Percentiles rank a stretch among this genome's conserved stretches.
These are phyloP conservation scores for Diplocarpon rosae DNA, from an alignment of 2,329 filamentous ascomycete species.

Conservation along the genomic window DNA sequence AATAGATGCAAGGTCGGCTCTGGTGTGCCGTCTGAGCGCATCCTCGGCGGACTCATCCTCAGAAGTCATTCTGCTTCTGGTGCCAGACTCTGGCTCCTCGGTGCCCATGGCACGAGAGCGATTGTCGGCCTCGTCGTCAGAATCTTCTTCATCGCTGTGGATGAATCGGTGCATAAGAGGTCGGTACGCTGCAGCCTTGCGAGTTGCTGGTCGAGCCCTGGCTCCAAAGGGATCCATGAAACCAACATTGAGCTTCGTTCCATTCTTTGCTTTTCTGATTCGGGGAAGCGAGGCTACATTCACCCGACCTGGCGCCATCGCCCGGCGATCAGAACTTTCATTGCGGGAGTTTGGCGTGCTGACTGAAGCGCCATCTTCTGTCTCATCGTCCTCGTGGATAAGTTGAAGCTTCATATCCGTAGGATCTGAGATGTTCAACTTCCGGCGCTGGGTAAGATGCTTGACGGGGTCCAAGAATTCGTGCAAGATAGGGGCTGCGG, in stretches of 20 bases:
- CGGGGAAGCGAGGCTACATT: conserved; percentile 58
- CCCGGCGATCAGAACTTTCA: conserved; percentile 48
- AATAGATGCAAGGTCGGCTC: conserved; percentile 27
- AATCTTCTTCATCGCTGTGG: conserved; percentile 66
- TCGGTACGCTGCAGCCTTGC: conserved; percentile 43
- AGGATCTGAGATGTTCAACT: conserved; percentile 64
- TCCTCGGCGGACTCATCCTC: conserved; percentile 34
- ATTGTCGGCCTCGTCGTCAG: conserved; percentile 66
- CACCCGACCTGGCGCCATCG: conserved; percentile 36
- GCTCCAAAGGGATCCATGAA: conserved; percentile 56
- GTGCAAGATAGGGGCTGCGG: conserved; percentile 71
- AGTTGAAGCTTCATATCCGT: conserved; percentile 46
- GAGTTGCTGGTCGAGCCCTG: conserved; percentile 44
- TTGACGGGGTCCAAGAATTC: conserved; percentile 74
- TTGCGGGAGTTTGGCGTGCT: conserved; percentile 56
- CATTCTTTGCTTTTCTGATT: conserved; percentile 57
- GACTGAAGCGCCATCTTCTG: conserved; percentile 46
- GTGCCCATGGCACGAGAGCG: conserved; percentile 61
- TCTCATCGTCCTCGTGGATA: conserved; percentile 47
- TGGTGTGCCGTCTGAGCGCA: conserved; percentile 5
- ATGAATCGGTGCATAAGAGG: conserved; percentile 73
- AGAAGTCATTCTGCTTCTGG: conserved; percentile 61
- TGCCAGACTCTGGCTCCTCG: conserved; percentile 75
- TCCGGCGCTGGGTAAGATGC: conserved; percentile 68
- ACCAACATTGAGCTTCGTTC: conserved; percentile 46